Percentiles rank a stretch among this genome's conserved stretches.
These are phyloP conservation scores for Thyridium curvatum DNA, from an alignment of 2,329 filamentous ascomycete species.

Conservation along the genomic window DNA sequence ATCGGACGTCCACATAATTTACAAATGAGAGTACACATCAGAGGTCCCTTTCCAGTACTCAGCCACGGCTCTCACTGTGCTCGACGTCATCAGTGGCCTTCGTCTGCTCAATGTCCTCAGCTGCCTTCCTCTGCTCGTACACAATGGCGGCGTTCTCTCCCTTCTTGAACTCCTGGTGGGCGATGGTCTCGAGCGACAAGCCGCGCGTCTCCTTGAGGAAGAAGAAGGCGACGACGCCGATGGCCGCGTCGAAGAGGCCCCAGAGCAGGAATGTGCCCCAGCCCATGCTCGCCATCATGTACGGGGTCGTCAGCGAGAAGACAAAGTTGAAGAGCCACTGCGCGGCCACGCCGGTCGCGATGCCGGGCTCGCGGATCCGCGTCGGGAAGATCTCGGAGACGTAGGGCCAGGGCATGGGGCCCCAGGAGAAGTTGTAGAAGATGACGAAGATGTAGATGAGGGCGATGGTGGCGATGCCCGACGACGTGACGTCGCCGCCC, in stretches of 20 bases:
- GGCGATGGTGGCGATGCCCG: slow-evolving; percentile 42
- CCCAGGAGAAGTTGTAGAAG: slow-evolving; percentile 43
- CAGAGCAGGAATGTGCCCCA: slow-evolving; percentile 42
- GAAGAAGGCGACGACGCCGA: slow-evolving; percentile 37
- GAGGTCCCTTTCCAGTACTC: too few relatives aligned
- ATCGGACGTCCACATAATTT: too few relatives aligned
- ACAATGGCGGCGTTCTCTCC: not conserved
- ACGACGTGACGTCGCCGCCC: slow-evolving; percentile 23
- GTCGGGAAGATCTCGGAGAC: slow-evolving; percentile 42
- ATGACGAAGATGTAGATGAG: slow-evolving; percentile 51
- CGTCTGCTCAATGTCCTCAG: too few relatives aligned
- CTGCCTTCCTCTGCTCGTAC: too few relatives aligned
- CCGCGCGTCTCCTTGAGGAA: slow-evolving; percentile 65
- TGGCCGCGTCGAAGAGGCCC: slow-evolving; percentile 35
- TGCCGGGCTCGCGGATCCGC: slow-evolving; percentile 39
- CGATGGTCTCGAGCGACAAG: slow-evolving; percentile 55
- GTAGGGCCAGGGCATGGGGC: slow-evolving; percentile 44
- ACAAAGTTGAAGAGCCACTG: slow-evolving; percentile 46
- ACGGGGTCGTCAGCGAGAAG: slow-evolving; percentile 39
- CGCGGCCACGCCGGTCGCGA: slow-evolving; percentile 35
- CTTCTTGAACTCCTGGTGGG: slow-evolving; percentile 17
- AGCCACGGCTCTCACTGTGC: too few relatives aligned
- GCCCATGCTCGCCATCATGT: slow-evolving; percentile 39
- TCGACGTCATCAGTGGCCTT: too few relatives aligned
- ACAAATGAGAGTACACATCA: too few relatives aligned